Percentiles rank a stretch among this genome's conserved stretches.
Evolutionary conservation across 2,329 filamentous ascomycete species (phyloP).

Genomic region (Trichophyton benhamiae): DNA sequence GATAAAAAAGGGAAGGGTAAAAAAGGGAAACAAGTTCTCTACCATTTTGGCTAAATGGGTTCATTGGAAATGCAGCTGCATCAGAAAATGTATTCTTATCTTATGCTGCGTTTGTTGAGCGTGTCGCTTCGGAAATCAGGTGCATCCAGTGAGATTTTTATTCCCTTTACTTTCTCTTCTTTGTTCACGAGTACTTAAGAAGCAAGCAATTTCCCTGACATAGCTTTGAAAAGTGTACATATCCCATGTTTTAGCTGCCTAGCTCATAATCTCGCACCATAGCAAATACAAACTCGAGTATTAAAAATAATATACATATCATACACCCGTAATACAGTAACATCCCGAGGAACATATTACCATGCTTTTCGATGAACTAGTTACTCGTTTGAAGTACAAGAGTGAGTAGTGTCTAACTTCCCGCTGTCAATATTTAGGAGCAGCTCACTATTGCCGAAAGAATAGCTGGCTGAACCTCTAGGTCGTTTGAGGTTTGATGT

Average conservation of each 20-base stretch:
- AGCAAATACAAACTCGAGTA: neutral
- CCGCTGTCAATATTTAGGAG: neutral
- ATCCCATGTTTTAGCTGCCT: too few relatives aligned
- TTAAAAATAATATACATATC: too few relatives aligned
- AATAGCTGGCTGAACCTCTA: neutral
- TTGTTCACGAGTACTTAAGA: too few relatives aligned
- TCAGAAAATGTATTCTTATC: neutral
- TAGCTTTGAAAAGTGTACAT: too few relatives aligned
- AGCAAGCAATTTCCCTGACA: too few relatives aligned
- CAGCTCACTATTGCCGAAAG: neutral
- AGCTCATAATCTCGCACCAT: neutral
- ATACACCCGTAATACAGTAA: too few relatives aligned
- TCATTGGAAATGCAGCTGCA: neutral
- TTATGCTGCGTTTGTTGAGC: neutral
- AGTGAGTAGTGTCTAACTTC: neutral
- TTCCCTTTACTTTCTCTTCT: too few relatives aligned
- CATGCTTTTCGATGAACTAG: neutral
- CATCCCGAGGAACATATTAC: neutral
- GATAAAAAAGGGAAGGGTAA: slow-evolving; percentile 14
- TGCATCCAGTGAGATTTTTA: neutral
- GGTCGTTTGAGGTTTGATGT: neutral
- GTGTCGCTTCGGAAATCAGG: neutral
- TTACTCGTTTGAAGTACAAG: neutral
- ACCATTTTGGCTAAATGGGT: slow-evolving; percentile 26
- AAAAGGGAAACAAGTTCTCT: slow-evolving; percentile 26